Evolutionary conservation across 2,329 filamentous ascomycete genomes (phyloP).

Genomic region (Drechslera avenae): DNA sequence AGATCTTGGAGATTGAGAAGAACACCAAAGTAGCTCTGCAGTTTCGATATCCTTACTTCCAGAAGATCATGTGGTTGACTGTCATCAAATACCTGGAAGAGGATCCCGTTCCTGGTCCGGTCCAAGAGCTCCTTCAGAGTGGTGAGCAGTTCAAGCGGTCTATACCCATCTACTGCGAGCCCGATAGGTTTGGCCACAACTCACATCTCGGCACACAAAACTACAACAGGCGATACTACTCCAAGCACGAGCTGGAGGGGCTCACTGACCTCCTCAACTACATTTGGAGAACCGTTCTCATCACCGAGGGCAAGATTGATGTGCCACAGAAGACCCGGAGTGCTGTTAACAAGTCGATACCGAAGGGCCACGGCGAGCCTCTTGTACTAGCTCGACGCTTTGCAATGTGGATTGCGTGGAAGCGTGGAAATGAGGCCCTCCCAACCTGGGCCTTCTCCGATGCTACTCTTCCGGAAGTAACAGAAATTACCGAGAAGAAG

Average conservation of each 20-base stretch:
- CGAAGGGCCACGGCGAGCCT: slow-evolving; percentile 65
- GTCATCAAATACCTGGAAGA: slow-evolving; percentile 67
- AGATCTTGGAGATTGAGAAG: slow-evolving; percentile 69
- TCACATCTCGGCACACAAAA: slow-evolving; percentile 59
- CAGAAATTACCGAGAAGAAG: slow-evolving; percentile 55
- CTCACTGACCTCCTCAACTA: slow-evolving; percentile 64
- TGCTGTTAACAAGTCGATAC: slow-evolving; percentile 66
- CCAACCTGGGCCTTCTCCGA: slow-evolving; percentile 67
- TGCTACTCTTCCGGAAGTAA: slow-evolving; percentile 54
- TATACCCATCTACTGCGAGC: slow-evolving; percentile 63
- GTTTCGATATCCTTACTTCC: slow-evolving; percentile 71
- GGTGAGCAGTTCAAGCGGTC: slow-evolving; percentile 63
- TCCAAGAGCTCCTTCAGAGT: slow-evolving; percentile 60
- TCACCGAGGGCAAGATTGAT: slow-evolving; percentile 65
- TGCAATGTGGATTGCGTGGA: slow-evolving; percentile 70
- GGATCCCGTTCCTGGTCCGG: slow-evolving; percentile 64
- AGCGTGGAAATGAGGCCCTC: slow-evolving; percentile 66
- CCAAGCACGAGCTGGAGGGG: slow-evolving; percentile 66
- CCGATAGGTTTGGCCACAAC: slow-evolving; percentile 58
- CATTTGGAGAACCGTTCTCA: slow-evolving; percentile 67
- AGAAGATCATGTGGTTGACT: slow-evolving; percentile 72
- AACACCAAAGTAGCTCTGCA: slow-evolving; percentile 68
- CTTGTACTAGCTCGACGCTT: slow-evolving; percentile 65
- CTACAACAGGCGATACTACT: slow-evolving; percentile 66
- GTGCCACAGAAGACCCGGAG: slow-evolving; percentile 64